Evolutionary conservation across 345 rosid species (phyloP), one percentile per base, ranked within the genome.

Genomic region (Jatropha curcas): DNA sequence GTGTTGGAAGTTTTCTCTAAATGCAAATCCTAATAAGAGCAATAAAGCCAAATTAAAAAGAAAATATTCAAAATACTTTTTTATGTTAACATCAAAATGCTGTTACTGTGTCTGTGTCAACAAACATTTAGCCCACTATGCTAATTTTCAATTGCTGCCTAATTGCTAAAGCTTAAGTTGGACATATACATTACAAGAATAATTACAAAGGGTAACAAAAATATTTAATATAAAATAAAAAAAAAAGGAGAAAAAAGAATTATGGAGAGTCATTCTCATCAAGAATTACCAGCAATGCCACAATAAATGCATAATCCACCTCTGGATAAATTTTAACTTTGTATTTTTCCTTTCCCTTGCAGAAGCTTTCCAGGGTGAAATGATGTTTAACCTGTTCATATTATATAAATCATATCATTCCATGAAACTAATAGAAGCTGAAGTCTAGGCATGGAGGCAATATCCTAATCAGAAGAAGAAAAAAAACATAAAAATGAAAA

Each of bases 231-330:
- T 27, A 63, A 37, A 7, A 64, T 20, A 3, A 43, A 13, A 25
- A 43, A 41, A 37, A 24, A 20, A 27, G 20, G 28, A 58, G n/a
- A 58, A 11, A 55, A 7, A n/a, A 48, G 2, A 16, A 28, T 46
- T 46, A 65, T 0, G 76, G 77, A 17, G 75, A 77, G 53, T 87
- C 96, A 65, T 70, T 83, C 66, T 86, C 91, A 48, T 90, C 89
- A 41, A 90, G 75, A 63, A 87, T 82, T 7, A 90, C 90, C 27
- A 88, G 74, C 68, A 90, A 80, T 71, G 96, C 90, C 33, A 84
- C 74, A 67, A 90, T 86, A 70, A 90, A 88, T 4, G 93, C 91
- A 74, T 88, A 90, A 65, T 90, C 96, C 62, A 90, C 96, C 76
- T 90, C 93, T 52, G 96, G 96, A 76, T 82, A 80, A 24, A 90